Percentiles rank a stretch among this genome's conserved stretches.
Conservation (phyloP, 2,329 filamentous ascomycete species). For the Chaetomiaceae sp. region DNA sequence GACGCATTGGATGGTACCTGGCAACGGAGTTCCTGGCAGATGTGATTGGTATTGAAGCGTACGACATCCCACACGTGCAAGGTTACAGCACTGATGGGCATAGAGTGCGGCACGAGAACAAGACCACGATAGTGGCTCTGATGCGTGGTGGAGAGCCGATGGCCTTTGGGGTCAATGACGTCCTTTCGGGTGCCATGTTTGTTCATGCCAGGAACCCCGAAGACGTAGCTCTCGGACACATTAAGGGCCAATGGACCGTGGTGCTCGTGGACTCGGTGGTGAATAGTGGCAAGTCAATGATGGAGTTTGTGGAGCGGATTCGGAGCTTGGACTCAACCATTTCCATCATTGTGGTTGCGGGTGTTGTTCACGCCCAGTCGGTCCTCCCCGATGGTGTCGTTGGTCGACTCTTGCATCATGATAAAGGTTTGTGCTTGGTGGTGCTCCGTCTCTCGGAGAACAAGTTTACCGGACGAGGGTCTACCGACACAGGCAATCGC, state of each 20-base stretch:
- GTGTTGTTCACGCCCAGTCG: conserved; percentile 45
- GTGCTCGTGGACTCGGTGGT: conserved; percentile 57
- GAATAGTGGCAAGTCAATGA: conserved; percentile 50
- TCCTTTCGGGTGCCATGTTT: conserved; percentile 48
- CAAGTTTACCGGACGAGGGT: conserved; percentile 47
- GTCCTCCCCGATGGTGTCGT: conserved; percentile 15
- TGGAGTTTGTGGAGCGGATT: conserved; percentile 46
- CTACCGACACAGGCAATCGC: conserved; percentile 55
- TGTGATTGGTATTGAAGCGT: conserved; percentile 46
- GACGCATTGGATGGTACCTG: conserved; percentile 47
- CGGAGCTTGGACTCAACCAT: conserved; percentile 35
- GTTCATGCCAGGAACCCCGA: conserved; percentile 38
- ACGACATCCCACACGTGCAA: conserved; percentile 48
- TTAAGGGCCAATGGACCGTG: conserved; percentile 37
- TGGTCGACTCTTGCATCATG: conserved; percentile 18
- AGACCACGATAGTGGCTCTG: conserved; percentile 52
- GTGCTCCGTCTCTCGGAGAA: conserved; percentile 53
- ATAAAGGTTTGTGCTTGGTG: conserved; percentile 38
- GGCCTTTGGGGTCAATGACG: conserved; percentile 52
- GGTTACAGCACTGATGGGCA: conserved; percentile 41
- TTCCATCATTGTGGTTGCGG: conserved; percentile 50
- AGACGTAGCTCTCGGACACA: conserved; percentile 40
- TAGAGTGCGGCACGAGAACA: conserved; percentile 41
- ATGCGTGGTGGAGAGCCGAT: conserved; percentile 61
- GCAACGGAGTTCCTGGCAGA: conserved; percentile 43